These are phyloP conservation scores for Aspergillus fijiensis DNA, from an alignment of 2,329 filamentous ascomycete genomes.

Conservation along the genomic window DNA sequence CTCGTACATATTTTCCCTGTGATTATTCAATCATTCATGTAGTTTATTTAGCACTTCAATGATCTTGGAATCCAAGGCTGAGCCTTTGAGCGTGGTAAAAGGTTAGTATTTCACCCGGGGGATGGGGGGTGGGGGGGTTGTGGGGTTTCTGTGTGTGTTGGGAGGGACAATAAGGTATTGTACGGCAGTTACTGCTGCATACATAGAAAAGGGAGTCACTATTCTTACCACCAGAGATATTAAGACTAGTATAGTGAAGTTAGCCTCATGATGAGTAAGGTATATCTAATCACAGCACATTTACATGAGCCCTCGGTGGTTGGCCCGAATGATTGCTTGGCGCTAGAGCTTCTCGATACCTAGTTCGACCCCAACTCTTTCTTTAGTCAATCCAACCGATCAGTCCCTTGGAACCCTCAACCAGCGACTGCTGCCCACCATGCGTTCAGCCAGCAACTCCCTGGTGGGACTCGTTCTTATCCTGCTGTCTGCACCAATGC, in stretches of 20 bases:
- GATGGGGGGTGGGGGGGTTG: too few relatives aligned
- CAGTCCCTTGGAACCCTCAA: too few relatives aligned
- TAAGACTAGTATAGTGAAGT: too few relatives aligned
- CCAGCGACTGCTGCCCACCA: constrained; percentile 2
- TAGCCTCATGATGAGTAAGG: too few relatives aligned
- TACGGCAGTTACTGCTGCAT: too few relatives aligned
- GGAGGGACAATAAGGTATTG: too few relatives aligned
- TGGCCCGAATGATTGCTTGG: not conserved
- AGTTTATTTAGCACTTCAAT: not conserved
- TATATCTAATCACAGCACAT: not conserved
- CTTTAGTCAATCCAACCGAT: not conserved
- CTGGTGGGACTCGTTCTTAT: constrained; percentile 18
- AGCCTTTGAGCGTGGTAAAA: not conserved
- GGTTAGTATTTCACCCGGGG: too few relatives aligned
- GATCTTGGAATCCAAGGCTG: not conserved
- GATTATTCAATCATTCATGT: not conserved
- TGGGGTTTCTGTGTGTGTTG: too few relatives aligned
- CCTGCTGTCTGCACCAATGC: constrained; percentile 18
- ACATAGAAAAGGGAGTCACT: too few relatives aligned
- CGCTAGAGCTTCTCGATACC: not conserved
- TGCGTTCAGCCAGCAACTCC: constrained; percentile 16
- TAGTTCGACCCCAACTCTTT: not conserved
- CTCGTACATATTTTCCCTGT: constrained; percentile 10
- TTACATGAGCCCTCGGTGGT: too few relatives aligned
- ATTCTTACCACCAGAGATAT: too few relatives aligned